Evolutionary conservation across 495 filamentous ascomycete genomes (phyloP).

Genomic region (Talaromyces liani): DNA sequence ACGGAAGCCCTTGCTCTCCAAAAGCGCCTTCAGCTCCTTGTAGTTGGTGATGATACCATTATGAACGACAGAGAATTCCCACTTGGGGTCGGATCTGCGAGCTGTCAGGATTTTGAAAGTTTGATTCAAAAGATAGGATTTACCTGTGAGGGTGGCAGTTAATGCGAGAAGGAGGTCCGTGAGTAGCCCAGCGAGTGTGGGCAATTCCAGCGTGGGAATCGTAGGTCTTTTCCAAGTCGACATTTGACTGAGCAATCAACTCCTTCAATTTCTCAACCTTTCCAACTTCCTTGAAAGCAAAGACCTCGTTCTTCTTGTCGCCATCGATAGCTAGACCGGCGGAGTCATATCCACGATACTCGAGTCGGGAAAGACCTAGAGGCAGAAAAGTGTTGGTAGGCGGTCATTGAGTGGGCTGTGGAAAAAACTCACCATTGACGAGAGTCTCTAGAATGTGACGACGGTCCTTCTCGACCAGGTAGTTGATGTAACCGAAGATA

Average conservation of each 20-base stretch:
- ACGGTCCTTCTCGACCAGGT: slow-evolving; percentile 87
- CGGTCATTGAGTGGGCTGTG: slow-evolving; percentile 9
- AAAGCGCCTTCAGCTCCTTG: slow-evolving; percentile 92
- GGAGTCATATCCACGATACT: slow-evolving; percentile 97
- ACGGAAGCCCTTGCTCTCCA: slow-evolving; percentile 89
- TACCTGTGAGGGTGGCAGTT: slow-evolving; percentile 99
- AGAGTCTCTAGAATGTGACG: slow-evolving; percentile 91
- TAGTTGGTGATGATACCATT: slow-evolving; percentile 99
- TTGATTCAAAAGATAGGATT: slow-evolving; percentile 17
- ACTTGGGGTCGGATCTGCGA: slow-evolving; percentile 66
- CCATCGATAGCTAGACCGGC: slow-evolving; percentile 94
- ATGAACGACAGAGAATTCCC: slow-evolving; percentile 96
- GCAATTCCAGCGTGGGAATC: slow-evolving; percentile 97
- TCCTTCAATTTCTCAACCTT: slow-evolving; percentile 95
- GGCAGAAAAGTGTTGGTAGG: not conserved
- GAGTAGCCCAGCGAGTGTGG: slow-evolving; percentile 98
- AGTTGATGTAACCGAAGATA: slow-evolving; percentile 97
- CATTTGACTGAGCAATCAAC: slow-evolving; percentile 76
- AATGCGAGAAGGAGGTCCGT: slow-evolving; percentile 82
- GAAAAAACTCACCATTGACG: slow-evolving; percentile 68
- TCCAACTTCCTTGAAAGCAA: slow-evolving; percentile 97
- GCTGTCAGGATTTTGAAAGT: slow-evolving; percentile 2
- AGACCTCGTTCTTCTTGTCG: slow-evolving; percentile 96
- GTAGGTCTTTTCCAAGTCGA: slow-evolving; percentile 84
- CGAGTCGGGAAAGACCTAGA: slow-evolving; percentile 72